phyloP scores from a whole-genome alignment of 208 protist genomes.

The Trypanosoma melophagium region DNA sequence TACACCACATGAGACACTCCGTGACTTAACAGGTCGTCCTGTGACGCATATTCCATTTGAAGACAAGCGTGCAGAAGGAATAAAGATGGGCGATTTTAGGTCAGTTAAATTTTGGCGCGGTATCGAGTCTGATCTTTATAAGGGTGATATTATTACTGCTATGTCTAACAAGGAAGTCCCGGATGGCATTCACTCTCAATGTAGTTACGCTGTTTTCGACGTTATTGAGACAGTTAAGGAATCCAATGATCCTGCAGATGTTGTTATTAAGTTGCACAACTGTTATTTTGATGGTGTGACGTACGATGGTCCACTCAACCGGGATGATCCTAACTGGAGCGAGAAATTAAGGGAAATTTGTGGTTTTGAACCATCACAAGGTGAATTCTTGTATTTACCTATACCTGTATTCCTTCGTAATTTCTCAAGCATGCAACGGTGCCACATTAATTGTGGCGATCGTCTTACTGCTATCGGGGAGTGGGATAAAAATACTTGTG shows the following conservation, averaged over 20 bases:
- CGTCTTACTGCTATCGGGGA: conserved; percentile 57
- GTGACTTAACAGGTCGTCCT: conserved; percentile 83
- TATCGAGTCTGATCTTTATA: conserved; percentile 54
- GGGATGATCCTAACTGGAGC: conserved; percentile 50
- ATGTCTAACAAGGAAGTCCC: conserved; percentile 52
- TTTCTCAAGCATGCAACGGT: conserved; percentile 82
- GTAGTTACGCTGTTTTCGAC: conserved; percentile 73
- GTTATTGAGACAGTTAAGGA: conserved; percentile 32
- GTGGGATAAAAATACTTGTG: conserved; percentile 64
- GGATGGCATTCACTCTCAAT: conserved; percentile 76
- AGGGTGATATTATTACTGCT: conserved; percentile 75
- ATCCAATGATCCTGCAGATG: conserved; percentile 43
- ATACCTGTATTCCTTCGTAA: conserved; percentile 68
- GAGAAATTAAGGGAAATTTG: conserved; percentile 42
- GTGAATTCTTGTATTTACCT: conserved; percentile 58
- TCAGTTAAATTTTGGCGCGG: conserved; percentile 68
- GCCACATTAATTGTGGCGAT: conserved; percentile 87
- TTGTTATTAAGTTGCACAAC: conserved; percentile 78
- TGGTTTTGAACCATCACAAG: conserved; percentile 43
- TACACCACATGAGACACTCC: conserved; percentile 84
- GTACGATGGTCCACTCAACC: conserved; percentile 51
- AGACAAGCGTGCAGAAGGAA: conserved; percentile 58
- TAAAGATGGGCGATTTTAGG: conserved; percentile 60
- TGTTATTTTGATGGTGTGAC: conserved; percentile 62
- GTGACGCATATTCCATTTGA: conserved; percentile 78